Percentiles rank a stretch among this genome's conserved stretches.
Conservation (phyloP, 148 eudicot genomes). For the Rhododendron henanense region DNA sequence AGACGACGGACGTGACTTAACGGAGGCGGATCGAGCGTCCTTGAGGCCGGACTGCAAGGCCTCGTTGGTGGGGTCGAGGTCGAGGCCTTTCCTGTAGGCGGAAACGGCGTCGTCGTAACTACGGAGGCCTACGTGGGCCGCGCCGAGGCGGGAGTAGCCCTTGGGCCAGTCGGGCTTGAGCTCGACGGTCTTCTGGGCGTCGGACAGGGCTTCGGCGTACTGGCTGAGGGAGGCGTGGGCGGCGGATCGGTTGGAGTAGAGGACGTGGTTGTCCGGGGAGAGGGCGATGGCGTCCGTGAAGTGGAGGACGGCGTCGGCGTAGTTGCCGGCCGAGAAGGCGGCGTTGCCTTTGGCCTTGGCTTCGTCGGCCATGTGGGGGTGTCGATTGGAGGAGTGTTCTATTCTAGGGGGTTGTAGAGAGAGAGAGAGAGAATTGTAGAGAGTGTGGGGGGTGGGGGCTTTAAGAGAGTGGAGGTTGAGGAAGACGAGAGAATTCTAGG, state of each 20-base stretch:
- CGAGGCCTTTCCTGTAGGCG: conserved; percentile 74
- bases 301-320: background rate
- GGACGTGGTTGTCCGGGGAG: conserved; percentile 60
- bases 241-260: conserved; percentile 93
- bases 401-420: background rate
- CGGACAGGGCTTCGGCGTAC: conserved; percentile 60
- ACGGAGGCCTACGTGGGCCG: conserved; percentile 59
- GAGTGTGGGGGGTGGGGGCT: background rate
- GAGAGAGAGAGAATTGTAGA: background rate
- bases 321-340: conserved; percentile 76
- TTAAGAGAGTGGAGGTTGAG: background rate
- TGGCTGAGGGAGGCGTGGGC: conserved; percentile 63
- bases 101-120: conserved; percentile 44
- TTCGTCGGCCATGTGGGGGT: conserved; percentile 66
- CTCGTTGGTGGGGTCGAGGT: conserved; percentile 70
- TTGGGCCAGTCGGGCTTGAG: conserved; percentile 82
- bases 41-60: conserved; percentile 60
- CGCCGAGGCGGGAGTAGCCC: conserved; percentile 80
- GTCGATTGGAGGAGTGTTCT: background rate
- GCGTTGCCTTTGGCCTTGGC: conserved; percentile 96
- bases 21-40: conserved; percentile 51
- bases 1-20: conserved; percentile 3
- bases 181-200: conserved; percentile 75
- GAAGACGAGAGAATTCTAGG: conserved; percentile 1
- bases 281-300: background rate